Percentiles rank a stretch among this genome's conserved stretches.
Conservation (phyloP, 2,329 filamentous ascomycete genomes). For the Blastomyces silverae region DNA sequence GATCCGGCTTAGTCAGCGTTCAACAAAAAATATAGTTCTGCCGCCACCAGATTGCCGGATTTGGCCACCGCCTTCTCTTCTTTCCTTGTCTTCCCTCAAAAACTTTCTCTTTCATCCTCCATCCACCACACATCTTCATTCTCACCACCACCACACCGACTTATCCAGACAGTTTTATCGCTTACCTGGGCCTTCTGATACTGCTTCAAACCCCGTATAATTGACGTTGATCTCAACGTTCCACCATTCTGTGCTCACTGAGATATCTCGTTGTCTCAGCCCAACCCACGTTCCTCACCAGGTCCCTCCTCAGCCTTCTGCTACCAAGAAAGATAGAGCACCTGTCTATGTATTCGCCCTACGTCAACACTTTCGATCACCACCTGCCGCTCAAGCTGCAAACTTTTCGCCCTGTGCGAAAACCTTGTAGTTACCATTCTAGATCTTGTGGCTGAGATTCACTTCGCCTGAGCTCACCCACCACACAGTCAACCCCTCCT, state of each 20-base stretch:
- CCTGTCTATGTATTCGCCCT: slow-evolving; percentile 99
- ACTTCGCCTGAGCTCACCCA: slow-evolving; percentile 30
- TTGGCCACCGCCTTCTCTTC: slow-evolving; percentile 14
- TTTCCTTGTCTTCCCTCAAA: slow-evolving; percentile 22
- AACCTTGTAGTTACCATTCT: slow-evolving; percentile 83
- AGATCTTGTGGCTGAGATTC: slow-evolving; percentile 80
- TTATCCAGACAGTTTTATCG: slow-evolving; percentile 11
- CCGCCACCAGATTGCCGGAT: neutral
- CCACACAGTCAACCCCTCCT: slow-evolving; percentile 22
- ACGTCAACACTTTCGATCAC: slow-evolving; percentile 89
- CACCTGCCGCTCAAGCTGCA: slow-evolving; percentile 91
- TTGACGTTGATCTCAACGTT: slow-evolving; percentile 4
- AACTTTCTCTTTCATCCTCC: slow-evolving; percentile 20
- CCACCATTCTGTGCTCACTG: slow-evolving; percentile 11
- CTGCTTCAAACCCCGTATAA: neutral
- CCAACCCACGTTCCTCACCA: slow-evolving; percentile 11
- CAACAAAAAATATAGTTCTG: neutral
- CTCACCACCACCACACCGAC: neutral
- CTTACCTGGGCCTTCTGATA: slow-evolving; percentile 3
- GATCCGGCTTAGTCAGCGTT: neutral
- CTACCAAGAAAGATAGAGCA: slow-evolving; percentile 33
- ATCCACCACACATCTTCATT: neutral
- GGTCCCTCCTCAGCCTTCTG: slow-evolving; percentile 30
- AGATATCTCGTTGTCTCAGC: slow-evolving; percentile 14
- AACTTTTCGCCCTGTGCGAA: slow-evolving; percentile 92